Evolutionary conservation across 2,329 filamentous ascomycete genomes (phyloP), one percentile per base, ranked within the genome.

Genomic region (Bipolaris victoriae): DNA sequence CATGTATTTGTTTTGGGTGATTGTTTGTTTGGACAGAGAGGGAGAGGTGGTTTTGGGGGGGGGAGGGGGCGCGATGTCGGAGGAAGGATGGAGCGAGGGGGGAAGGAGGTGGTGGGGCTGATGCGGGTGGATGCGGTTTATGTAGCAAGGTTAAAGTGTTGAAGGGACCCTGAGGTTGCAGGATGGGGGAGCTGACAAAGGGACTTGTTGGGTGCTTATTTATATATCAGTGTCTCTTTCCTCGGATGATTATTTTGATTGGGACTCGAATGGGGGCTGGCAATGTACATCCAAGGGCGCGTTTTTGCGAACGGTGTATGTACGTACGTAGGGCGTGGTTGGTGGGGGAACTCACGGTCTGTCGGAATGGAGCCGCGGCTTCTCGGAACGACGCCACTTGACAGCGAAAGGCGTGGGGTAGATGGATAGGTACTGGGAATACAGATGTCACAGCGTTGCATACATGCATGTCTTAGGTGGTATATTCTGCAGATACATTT

Each of bases 311-410:
- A 36, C 49, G 43, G 57, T 52, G 60, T 33, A 13, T 39, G 37
- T 44, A 29, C 18, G n/a, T 33, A 41, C 31, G 35, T 52, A 31
- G 26, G 39, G 52, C 46, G 40, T 37, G 40, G 22, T 9, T 16
- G 31, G 57, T 51, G 55, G 56, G 49, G 56, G 24, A 43, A 22
- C 16, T 29, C 41, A 36, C 46, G 20, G 29, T 13, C 22, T 29
- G 9, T 57, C 60, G 60, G 60, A 62, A 58, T 52, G 52, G 24
- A 50, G 53, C 60, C 60, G 54, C 53, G 33, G 49, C 36, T 52
- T 22, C 29, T 43, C 52, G 56, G 55, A 55, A 46, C 29, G 16
- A 16, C 16, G 16, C 16, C 16, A 16, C 16, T 16, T 16, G 16
- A 16, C 16, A 16, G 16, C 16, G 16, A 16, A 16, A 16, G 16